Evolutionary conservation across 306 rosid genomes (phyloP).

Genomic region (cucumber (Cucumis sativus)): DNA sequence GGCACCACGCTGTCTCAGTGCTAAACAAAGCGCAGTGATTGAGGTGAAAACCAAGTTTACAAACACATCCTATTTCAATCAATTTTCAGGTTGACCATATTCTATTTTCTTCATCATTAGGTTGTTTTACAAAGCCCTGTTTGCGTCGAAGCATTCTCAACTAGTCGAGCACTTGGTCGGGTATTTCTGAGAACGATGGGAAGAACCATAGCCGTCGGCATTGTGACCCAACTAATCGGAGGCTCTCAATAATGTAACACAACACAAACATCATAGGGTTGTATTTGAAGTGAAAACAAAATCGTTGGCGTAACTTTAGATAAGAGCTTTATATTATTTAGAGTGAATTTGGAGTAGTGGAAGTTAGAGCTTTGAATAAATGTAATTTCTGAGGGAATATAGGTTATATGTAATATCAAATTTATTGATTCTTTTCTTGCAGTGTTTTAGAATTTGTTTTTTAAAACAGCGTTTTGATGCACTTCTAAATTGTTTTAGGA

Average conservation of each 20-base stretch:
- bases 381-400: not conserved
- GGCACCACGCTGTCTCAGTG: constrained; percentile 71
- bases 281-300: not conserved
- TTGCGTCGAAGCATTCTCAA: constrained; percentile 64
- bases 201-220: constrained; percentile 72
- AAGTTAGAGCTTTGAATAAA: not conserved
- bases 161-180: constrained; percentile 70
- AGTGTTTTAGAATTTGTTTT: not conserved
- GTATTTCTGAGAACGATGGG: constrained; percentile 72
- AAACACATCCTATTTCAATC: not conserved
- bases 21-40: constrained; percentile 77
- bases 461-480: not conserved
- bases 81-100: not conserved
- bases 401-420: not conserved
- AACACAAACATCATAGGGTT: not conserved
- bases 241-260: constrained; percentile 17
- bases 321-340: not conserved
- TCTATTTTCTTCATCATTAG: constrained; percentile 29
- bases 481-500: no score
- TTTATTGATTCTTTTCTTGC: not conserved
- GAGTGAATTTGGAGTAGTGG: not conserved
- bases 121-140: constrained; percentile 56
- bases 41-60: constrained; percentile 44
- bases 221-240: constrained; percentile 58
- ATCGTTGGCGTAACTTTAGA: not conserved